A percentile compares a stretch with the other conserved stretches of the same genome.
Evolutionary conservation across 2,329 filamentous ascomycete genomes (phyloP).

Genomic region (Trichophyton mentagrophytes): DNA sequence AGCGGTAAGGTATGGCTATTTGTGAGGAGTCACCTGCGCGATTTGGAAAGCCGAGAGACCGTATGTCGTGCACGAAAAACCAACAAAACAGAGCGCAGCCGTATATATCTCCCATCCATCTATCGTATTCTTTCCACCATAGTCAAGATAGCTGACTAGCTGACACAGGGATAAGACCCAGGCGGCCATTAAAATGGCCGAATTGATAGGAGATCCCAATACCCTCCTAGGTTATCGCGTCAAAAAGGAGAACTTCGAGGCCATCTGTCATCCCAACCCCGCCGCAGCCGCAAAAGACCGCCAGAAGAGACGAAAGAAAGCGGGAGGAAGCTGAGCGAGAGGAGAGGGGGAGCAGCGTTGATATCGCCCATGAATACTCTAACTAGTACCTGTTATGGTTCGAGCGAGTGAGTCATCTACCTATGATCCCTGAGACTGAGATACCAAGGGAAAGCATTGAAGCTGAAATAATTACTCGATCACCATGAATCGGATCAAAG

Average conservation of each 20-base stretch:
- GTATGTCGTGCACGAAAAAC: background rate
- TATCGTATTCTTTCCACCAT: background rate
- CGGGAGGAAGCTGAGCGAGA: background rate
- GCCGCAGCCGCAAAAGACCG: background rate
- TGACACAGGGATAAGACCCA: background rate
- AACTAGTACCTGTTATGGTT: too few species aligned
- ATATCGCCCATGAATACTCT: too few species aligned
- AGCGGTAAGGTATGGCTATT: background rate
- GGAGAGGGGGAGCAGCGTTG: background rate
- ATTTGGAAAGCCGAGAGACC: background rate
- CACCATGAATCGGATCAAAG: too few species aligned
- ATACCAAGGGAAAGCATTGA: too few species aligned
- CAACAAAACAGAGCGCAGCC: background rate
- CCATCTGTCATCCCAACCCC: background rate
- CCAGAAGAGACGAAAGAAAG: background rate
- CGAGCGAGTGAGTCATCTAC: too few species aligned
- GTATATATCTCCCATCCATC: background rate
- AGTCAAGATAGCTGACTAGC: background rate
- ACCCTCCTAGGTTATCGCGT: background rate
- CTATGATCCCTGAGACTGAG: too few species aligned
- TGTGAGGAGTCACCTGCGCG: background rate
- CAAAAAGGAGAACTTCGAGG: background rate
- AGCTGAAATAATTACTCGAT: too few species aligned
- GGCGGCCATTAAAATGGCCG: background rate
- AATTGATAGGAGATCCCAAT: background rate